Conservation (phyloP, 306 rosid species). For the Clitoria ternatea region DNA sequence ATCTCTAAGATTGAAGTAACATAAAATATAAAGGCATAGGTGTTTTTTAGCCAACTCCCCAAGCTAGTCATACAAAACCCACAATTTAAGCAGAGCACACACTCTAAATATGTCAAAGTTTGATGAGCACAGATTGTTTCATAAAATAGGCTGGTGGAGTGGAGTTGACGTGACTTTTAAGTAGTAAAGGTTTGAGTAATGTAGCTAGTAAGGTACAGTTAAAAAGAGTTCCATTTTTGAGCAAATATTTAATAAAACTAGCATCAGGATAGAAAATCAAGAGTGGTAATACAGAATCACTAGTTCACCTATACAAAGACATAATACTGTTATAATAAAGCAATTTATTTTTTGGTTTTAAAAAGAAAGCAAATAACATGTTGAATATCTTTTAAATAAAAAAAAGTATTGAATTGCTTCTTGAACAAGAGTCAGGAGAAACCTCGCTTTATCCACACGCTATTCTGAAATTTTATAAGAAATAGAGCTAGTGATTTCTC, state of each 20-base stretch:
- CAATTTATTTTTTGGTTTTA: neutral
- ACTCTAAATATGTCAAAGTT: neutral
- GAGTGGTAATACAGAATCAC: neutral
- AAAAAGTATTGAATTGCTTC: neutral
- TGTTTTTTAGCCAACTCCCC: neutral
- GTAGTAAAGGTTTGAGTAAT: neutral
- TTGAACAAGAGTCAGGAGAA: constrained; percentile 19
- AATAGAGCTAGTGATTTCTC: constrained; percentile 65
- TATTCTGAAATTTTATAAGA: constrained; percentile 88
- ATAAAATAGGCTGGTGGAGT: neutral
- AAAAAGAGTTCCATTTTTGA: neutral
- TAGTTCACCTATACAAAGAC: neutral
- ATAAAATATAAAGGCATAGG: neutral
- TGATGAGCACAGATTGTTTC: neutral
- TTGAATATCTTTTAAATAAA: neutral
- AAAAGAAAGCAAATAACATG: neutral
- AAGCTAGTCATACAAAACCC: neutral
- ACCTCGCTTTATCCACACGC: constrained; percentile 98
- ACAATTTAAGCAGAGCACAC: too few species aligned
- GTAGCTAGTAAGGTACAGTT: neutral
- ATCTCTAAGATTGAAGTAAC: neutral
- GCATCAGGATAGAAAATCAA: neutral
- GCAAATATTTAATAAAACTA: neutral
- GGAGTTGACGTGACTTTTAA: neutral
- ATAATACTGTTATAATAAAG: neutral